phyloP scores from a whole-genome alignment of 768 basidiomycete species.

The Lactarius pseudohatsudake region DNA sequence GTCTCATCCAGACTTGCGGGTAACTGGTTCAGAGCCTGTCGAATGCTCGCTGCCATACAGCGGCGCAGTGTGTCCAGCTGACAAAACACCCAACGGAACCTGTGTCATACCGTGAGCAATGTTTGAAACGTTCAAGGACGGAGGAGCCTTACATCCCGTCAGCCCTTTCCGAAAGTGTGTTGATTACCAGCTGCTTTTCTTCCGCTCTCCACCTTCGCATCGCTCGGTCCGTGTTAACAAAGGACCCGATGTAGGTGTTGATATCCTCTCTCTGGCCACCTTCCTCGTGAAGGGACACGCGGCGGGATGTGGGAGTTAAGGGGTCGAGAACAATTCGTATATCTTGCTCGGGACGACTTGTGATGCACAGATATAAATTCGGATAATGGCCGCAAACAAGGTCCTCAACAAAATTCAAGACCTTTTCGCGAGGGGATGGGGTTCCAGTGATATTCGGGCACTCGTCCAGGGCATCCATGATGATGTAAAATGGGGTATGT shows the following conservation, averaged over 20 bases:
- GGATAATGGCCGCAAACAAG: neutral
- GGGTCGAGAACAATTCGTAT: neutral
- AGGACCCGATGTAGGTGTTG: neutral
- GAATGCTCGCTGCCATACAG: neutral
- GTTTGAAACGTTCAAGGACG: neutral
- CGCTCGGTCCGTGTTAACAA: neutral
- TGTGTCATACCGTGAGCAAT: neutral
- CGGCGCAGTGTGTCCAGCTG: neutral
- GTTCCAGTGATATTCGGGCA: constrained; percentile 1
- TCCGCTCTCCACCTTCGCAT: constrained; percentile 11
- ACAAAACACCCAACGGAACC: constrained; percentile 12
- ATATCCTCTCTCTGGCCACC: constrained; percentile 7
- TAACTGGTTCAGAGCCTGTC: neutral
- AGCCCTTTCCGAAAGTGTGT: constrained; percentile 1
- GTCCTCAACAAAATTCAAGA: neutral
- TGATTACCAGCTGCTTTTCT: constrained; percentile 4
- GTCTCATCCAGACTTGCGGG: constrained; percentile 1
- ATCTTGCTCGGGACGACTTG: constrained; percentile 16
- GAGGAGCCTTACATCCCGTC: neutral
- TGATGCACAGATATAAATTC: constrained; percentile 5
- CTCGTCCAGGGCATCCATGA: constrained; percentile 10
- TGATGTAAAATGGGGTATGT: neutral
- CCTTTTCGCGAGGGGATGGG: neutral
- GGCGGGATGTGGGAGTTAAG: neutral
- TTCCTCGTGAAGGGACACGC: constrained; percentile 13